Conservation (phyloP, 1,284 basidiomycete genomes). For the Cutaneotrichosporon arboriforme region DNA sequence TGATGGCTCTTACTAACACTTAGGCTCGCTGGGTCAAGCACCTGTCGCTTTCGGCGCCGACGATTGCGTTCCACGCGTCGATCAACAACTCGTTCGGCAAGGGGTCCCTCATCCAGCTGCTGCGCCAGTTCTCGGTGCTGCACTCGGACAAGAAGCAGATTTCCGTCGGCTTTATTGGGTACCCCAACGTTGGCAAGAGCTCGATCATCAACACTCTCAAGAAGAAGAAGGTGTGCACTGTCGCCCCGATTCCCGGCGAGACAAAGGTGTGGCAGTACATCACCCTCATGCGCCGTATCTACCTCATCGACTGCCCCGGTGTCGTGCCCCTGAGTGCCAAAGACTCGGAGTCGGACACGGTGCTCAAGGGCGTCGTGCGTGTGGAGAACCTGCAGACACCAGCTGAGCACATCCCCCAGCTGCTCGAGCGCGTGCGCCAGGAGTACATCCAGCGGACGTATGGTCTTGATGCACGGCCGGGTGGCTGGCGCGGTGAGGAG, state of each 20-base stretch:
- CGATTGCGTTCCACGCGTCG: conserved; percentile 96
- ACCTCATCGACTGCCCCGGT: conserved; percentile 98
- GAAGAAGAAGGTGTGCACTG: conserved; percentile 94
- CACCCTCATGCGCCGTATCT: conserved; percentile 89
- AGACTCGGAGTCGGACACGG: conserved; percentile 86
- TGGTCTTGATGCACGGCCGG: conserved; percentile 55
- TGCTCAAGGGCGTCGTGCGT: conserved; percentile 94
- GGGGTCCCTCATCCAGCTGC: conserved; percentile 92
- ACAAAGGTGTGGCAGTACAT: conserved; percentile 99
- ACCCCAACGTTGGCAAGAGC: conserved; percentile 97
- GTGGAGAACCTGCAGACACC: conserved; percentile 93
- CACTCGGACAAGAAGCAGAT: conserved; percentile 99
- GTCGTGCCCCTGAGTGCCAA: conserved; percentile 89
- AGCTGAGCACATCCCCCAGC: conserved; percentile 83
- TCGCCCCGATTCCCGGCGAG: conserved; percentile 96
- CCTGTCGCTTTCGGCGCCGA: conserved; percentile 88
- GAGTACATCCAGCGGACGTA: conserved; percentile 91
- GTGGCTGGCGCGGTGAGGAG: conserved; percentile 54
- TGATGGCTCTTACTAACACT: conserved; percentile 14
- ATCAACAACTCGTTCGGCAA: conserved; percentile 99
- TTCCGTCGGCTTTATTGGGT: conserved; percentile 94
- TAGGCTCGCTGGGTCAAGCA: conserved; percentile 96
- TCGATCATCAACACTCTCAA: conserved; percentile 98
- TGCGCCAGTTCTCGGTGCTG: conserved; percentile 92
- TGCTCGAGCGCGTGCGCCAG: conserved; percentile 85